These are phyloP conservation scores for Fusarium proliferatum DNA, from an alignment of 2,329 filamentous ascomycete genomes.

Conservation along the genomic window DNA sequence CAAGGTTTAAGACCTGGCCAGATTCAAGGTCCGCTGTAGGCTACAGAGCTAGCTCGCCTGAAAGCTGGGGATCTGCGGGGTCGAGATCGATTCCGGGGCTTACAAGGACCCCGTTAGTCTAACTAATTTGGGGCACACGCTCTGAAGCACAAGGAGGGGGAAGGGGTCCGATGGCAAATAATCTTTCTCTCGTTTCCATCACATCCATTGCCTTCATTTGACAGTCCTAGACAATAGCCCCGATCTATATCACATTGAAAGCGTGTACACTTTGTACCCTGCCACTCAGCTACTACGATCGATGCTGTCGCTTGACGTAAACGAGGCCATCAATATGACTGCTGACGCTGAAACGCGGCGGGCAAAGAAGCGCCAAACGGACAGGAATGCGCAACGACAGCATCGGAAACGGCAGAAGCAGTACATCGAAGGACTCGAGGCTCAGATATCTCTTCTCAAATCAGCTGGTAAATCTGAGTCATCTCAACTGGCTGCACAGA, in stretches of 20 bases:
- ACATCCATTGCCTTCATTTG: neutral
- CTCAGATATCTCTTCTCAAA: conserved; percentile 4
- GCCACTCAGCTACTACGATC: rapidly evolving
- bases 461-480: neutral
- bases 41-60: neutral
- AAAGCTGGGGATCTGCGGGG: neutral
- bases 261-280: rapidly evolving
- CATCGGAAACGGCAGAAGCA: conserved; percentile 18
- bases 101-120: neutral
- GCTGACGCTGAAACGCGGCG: neutral
- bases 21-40: neutral
- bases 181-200: neutral
- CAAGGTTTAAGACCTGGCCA: neutral
- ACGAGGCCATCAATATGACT: neutral
- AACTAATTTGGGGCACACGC: neutral
- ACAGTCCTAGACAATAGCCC: rapidly evolving
- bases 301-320: neutral
- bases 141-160: neutral
- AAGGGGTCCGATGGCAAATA: neutral
- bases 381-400: conserved; percentile 9
- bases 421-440: conserved; percentile 9
- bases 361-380: conserved; percentile 11
- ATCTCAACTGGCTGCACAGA: conserved; percentile 3
- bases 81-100: neutral
- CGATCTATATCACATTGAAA: rapidly evolving